Evolutionary conservation across 257 asterid species (phyloP).

Genomic region (Echium plantagineum): DNA sequence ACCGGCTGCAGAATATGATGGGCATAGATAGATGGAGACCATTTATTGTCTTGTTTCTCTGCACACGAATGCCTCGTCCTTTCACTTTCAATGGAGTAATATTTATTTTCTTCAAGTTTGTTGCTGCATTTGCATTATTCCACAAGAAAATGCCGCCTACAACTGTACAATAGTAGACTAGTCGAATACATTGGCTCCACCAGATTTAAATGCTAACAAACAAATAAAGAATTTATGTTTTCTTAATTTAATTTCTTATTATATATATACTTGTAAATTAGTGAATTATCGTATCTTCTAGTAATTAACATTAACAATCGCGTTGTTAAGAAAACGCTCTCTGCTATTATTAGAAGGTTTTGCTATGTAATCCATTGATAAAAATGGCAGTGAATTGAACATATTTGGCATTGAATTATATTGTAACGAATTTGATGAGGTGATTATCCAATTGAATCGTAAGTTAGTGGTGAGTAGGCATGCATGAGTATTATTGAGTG

Average conservation of each 20-base stretch:
- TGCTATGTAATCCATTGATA: neutral
- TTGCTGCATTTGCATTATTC: neutral
- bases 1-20: neutral
- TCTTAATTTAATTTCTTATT: no score
- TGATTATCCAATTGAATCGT: neutral
- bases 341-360: no score
- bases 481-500: neutral
- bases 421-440: neutral
- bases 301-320: no score
- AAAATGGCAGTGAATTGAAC: neutral
- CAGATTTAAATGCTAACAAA: no score
- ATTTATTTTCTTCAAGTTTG: neutral
- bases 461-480: neutral
- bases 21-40: neutral
- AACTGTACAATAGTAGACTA: no score
- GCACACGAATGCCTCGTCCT: slow-evolving; percentile 1
- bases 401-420: neutral
- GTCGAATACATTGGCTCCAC: no score
- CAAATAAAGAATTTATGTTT: no score
- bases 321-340: no score
- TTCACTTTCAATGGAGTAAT: neutral
- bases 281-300: no score
- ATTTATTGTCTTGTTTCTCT: neutral
- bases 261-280: no score
- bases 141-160: no score